Evolutionary conservation across 192 early-diverging fungal species (phyloP).

Genomic region (Helicostylum pulchrum): DNA sequence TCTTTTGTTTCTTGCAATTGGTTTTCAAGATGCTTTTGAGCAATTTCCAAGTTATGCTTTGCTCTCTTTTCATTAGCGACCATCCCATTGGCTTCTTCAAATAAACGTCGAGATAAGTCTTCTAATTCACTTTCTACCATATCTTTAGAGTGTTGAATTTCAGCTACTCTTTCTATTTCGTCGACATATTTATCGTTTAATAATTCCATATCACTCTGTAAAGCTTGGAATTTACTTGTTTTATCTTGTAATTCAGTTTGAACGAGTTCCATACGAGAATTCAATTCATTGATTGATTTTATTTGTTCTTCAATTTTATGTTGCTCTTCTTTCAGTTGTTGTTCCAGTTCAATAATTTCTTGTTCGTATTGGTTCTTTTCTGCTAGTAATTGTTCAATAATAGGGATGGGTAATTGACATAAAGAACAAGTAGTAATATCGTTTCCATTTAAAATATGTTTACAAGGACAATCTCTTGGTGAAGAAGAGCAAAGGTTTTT

Average conservation of each 20-base stretch:
- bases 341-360: slow-evolving; percentile 21
- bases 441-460: slow-evolving; percentile 22
- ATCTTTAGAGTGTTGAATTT: slow-evolving; percentile 90
- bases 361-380: slow-evolving; percentile 23
- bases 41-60: slow-evolving; percentile 50
- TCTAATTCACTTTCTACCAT: slow-evolving; percentile 92
- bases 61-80: slow-evolving; percentile 78
- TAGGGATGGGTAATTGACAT: slow-evolving; percentile 32
- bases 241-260: slow-evolving; percentile 67
- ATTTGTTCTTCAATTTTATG: slow-evolving; percentile 14
- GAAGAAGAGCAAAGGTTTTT: neutral
- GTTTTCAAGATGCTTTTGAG: slow-evolving; percentile 56
- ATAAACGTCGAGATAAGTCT: slow-evolving; percentile 84
- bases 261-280: slow-evolving; percentile 25
- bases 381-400: slow-evolving; percentile 25
- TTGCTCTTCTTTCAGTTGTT: slow-evolving; percentile 21
- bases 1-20: slow-evolving; percentile 65
- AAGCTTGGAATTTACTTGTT: slow-evolving; percentile 63
- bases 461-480: slow-evolving; percentile 28
- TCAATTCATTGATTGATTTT: slow-evolving; percentile 10
- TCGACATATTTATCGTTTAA: slow-evolving; percentile 82
- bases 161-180: slow-evolving; percentile 81
- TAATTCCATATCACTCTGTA: slow-evolving; percentile 63
- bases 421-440: slow-evolving; percentile 23
- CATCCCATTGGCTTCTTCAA: slow-evolving; percentile 95